These are phyloP conservation scores for Phanerochaete sordida DNA, from an alignment of 768 basidiomycete species.

Conservation along the genomic window DNA sequence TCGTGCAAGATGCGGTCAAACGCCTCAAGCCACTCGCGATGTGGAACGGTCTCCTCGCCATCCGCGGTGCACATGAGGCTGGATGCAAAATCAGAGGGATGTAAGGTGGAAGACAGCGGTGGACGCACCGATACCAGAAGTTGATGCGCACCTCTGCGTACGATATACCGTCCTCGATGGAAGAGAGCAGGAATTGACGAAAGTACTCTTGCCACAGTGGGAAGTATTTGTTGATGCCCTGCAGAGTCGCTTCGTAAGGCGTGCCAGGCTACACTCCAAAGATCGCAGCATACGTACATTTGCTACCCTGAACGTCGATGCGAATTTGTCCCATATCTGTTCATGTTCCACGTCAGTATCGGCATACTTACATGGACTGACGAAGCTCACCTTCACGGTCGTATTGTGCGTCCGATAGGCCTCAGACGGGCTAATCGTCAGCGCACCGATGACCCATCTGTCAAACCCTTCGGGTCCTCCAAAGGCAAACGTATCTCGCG, in stretches of 20 bases:
- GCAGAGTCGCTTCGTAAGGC: no score
- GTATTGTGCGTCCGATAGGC: conserved; percentile 75
- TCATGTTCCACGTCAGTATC: not conserved
- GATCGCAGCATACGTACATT: conserved; percentile 32
- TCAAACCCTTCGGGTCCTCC: conserved; percentile 70
- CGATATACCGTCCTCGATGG: conserved; percentile 66
- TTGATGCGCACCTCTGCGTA: conserved; percentile 70
- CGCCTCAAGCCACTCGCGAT: conserved; percentile 53
- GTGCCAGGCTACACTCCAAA: no score
- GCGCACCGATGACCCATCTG: conserved; percentile 52
- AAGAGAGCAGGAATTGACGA: conserved; percentile 56
- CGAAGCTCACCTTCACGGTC: conserved; percentile 47
- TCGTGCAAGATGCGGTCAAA: conserved; percentile 51
- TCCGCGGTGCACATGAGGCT: conserved; percentile 47
- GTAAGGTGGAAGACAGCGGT: not conserved
- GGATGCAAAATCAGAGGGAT: no score
- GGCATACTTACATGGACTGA: not conserved
- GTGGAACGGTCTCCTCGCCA: conserved; percentile 54
- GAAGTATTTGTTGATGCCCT: conserved; percentile 42
- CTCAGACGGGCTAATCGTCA: conserved; percentile 68
- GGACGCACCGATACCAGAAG: conserved; percentile 51
- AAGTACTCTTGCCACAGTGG: conserved; percentile 63
- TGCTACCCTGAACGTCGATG: conserved; percentile 47
- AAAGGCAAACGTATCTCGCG: conserved; percentile 51
- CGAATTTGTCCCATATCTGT: conserved; percentile 78